A percentile compares a stretch with the other conserved stretches of the same genome.
These are phyloP conservation scores for grape (Vitis vinifera) DNA, from an alignment of 164 flowering plant genomes.

Conservation along the genomic window DNA sequence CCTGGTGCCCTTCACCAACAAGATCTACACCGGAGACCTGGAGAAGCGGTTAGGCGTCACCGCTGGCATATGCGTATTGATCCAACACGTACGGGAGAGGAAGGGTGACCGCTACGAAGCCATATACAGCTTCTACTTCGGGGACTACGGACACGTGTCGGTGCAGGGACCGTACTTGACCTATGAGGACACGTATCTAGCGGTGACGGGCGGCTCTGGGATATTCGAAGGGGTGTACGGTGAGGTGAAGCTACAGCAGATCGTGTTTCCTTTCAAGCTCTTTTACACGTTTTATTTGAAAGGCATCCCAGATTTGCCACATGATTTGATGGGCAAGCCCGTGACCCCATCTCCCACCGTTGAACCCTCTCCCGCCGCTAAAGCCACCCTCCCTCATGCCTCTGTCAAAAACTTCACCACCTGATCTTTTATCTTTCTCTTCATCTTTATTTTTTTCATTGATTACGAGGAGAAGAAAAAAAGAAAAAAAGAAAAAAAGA, in stretches of 20 bases:
- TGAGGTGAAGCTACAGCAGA: constrained; percentile 58
- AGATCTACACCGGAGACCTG: constrained; percentile 63
- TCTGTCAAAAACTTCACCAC: constrained; percentile 42
- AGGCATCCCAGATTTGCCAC: constrained; percentile 58
- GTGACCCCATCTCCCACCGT: constrained; percentile 47
- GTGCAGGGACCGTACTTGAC: constrained; percentile 72
- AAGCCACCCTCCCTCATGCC: constrained; percentile 53
- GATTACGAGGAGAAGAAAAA: no score
- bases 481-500: no score
- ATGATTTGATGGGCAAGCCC: constrained; percentile 45
- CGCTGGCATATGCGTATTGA: constrained; percentile 55
- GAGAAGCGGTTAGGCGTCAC: constrained; percentile 63
- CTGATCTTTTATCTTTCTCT: constrained; percentile 8
- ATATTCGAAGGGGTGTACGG: constrained; percentile 63
- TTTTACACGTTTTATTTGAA: constrained; percentile 64
- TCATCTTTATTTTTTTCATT: no score
- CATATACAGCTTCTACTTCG: constrained; percentile 72
- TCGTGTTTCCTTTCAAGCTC: constrained; percentile 65
- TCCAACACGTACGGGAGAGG: constrained; percentile 57
- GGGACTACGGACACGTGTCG: constrained; percentile 69
- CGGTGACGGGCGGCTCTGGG: constrained; percentile 77
- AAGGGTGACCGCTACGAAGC: constrained; percentile 77
- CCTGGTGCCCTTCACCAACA: constrained; percentile 70
- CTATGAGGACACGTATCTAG: constrained; percentile 56
- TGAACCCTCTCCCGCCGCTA: constrained; percentile 66